Conservation (phyloP, 176 grass and related monocot genomes). For the Avena sativa region DNA sequence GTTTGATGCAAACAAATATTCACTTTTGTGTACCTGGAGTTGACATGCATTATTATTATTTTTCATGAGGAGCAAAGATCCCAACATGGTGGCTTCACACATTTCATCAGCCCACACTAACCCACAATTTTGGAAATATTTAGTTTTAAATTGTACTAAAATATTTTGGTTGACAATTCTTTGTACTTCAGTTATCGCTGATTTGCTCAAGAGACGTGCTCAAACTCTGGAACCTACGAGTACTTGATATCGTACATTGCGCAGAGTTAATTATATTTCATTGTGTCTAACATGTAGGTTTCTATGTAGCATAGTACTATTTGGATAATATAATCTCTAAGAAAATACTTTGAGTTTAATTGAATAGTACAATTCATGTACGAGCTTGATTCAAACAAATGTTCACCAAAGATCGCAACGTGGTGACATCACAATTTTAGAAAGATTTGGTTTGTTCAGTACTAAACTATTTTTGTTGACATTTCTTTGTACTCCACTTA, state of each 20-base stretch:
- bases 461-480: constrained; percentile 13
- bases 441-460: not conserved
- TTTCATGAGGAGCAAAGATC: not conserved
- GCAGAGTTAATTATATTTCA: too few species aligned
- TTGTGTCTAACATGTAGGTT: too few species aligned
- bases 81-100: constrained; percentile 1
- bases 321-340: too few species aligned
- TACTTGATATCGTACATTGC: too few species aligned
- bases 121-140: not conserved
- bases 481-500: constrained; percentile 23
- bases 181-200: not conserved
- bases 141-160: not conserved
- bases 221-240: too few species aligned
- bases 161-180: constrained; percentile 28
- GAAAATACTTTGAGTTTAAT: too few species aligned
- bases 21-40: constrained; percentile 10
- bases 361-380: too few species aligned
- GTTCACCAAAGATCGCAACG: not conserved
- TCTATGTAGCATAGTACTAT: too few species aligned
- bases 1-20: constrained; percentile 26
- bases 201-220: constrained; percentile 34
- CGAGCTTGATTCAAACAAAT: too few species aligned
- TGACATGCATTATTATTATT: constrained; percentile 8
- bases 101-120: not conserved
- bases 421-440: not conserved